Evolutionary conservation across 2,329 filamentous ascomycete species (phyloP), one percentile per base, ranked within the genome.

Genomic region (Neonectria hederae): DNA sequence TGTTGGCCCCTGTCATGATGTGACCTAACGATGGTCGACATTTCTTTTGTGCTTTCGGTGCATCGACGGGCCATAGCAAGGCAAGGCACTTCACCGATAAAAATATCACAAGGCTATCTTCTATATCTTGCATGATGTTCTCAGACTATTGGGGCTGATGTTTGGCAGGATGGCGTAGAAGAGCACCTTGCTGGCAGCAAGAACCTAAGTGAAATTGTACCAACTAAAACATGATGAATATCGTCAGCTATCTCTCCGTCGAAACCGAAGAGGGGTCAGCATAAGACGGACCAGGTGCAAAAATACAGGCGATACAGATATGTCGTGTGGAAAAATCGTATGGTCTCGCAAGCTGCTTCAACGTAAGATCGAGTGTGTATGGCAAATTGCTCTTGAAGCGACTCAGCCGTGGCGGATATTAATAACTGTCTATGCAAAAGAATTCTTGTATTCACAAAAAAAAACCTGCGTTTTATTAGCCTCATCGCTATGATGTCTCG

Each of bases 151-250:
- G 11, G 56, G 56, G 26, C 48, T 59, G 8, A 32, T 52, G 13
- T 65, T 62, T 21, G 51, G 38, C 17, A 65, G 40, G 19, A 62
- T 54, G 28, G 58, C 58, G 21, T 62, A 65, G 7, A 65, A 53
- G 17, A 65, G 53, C 38, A 61, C 62, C 62, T 62, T 65, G 8
- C 45, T 62, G 45, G 58, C 53, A 30, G 62, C 58, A 5, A 65
- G 62, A 7, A 65, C 58, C 32, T 65, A 65, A 0, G 62, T 65
- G 11, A 58, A 65, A 14, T 65, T 65, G 32, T 65, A 65, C 62
- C 58, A 65, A 57, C 62, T 64, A 7, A 8, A 24, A 17, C 4
- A 7, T 21, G 14, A 28, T 30, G 5, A 19, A 3, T 10, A 10
- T 30, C 9, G 22, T 52, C 10, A 32, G 35, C 3, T 10, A 22